Base-by-base conservation (phyloP, 805 yeast genomes). In the Spathaspora sp. region DNA sequence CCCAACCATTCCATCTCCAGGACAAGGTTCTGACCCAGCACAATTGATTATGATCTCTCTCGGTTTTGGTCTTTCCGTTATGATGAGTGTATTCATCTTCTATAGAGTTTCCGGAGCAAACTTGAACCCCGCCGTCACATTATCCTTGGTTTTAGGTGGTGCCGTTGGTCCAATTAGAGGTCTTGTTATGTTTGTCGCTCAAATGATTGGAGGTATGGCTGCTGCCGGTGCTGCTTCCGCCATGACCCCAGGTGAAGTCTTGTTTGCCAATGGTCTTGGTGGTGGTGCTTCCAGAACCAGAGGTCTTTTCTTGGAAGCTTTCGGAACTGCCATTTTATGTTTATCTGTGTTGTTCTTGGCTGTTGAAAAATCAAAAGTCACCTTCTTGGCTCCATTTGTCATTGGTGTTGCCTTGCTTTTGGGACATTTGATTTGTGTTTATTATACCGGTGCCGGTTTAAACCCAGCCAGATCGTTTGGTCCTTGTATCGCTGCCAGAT, bases 381-480 rank as follows among this genome's bases (percentile, higher is more conserved):
- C 92, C 42, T 83, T 76, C 66, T 77, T 86, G 72, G 96, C 96
- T 49, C 94, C 96, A 52, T 77, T 87, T 54, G 87, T 79, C 64
- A 89, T 89, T 70, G 97, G 97, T 68, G 68, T 89, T 51, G 81
- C 96, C 28, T 77, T 89, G 60, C 86, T 89, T 75, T 73, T 89
- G 60, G 96, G 86, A 47, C 96, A 89, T 68, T 80, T 89, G 76
- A 78, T 88, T 60, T 80, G 87, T 65, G 88, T 90, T 51, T 86
- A 79, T 80, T 86, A 81, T 76, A 87, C 96, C 48, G 96, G 96
- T 67, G 96, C 96, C 40, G 96, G 96, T 66, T 76, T 89, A 64
- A 89, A 89, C 79, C 96, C 96, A 52, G 96, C 97, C 45, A 83
- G 97, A 77, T 75, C 89, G 32, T 80, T 89, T 52, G 97, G 97